Percentiles rank a stretch among this genome's conserved stretches.
Conservation (phyloP, 257 asterid species). For the Jacaranda mimosifolia region DNA sequence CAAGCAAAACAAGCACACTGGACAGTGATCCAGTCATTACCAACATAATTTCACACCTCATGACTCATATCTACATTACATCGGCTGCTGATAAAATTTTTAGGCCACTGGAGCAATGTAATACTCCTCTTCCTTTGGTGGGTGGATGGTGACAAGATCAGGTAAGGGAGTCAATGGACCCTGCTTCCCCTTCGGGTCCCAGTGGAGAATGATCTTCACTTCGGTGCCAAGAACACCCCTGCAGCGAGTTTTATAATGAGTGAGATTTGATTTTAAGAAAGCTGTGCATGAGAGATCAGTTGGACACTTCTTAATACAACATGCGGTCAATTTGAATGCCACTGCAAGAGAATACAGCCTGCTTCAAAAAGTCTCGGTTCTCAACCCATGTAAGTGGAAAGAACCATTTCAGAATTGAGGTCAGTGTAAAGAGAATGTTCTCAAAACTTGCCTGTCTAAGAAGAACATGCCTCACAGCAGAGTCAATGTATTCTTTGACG, state of each 20-base stretch:
- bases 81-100: not conserved
- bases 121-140: slow-evolving; percentile 63
- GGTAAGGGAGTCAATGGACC: slow-evolving; percentile 63
- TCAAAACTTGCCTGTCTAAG: too few species aligned
- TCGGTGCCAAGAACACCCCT: slow-evolving; percentile 66
- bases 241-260: not conserved
- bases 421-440: too few species aligned
- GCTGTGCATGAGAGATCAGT: too few species aligned
- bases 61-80: not conserved
- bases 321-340: too few species aligned
- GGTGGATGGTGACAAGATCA: slow-evolving; percentile 66
- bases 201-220: slow-evolving; percentile 73
- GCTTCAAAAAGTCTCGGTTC: too few species aligned
- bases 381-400: too few species aligned
- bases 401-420: too few species aligned
- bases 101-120: slow-evolving; percentile 30
- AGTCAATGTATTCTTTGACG: too few species aligned
- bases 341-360: too few species aligned
- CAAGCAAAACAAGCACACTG: not conserved
- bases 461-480: too few species aligned
- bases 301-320: too few species aligned
- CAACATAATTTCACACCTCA: slow-evolving; percentile 16
- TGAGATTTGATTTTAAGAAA: too few species aligned
- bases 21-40: not conserved
- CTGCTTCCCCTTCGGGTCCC: slow-evolving; percentile 69